These are phyloP conservation scores for Suhomyces faveliae DNA, from an alignment of 805 yeast species.

Conservation along the genomic window DNA sequence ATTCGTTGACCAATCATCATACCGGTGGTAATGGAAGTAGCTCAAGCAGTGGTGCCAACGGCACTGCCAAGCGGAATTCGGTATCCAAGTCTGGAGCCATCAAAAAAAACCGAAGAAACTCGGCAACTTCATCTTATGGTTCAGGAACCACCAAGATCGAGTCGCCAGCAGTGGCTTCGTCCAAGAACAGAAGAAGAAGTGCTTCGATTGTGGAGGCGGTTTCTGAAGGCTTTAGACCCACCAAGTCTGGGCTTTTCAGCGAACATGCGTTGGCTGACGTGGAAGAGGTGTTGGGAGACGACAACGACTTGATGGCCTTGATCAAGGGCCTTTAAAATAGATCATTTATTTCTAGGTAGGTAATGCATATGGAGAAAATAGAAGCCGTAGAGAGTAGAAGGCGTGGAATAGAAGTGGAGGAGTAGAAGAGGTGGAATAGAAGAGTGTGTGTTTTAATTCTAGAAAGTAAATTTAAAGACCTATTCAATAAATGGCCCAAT, in stretches of 20 bases:
- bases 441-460: too few species aligned
- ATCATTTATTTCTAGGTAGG: not conserved
- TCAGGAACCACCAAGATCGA: conserved; percentile 5
- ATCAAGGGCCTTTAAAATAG: conserved; percentile 24
- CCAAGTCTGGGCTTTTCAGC: conserved; percentile 73
- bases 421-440: too few species aligned
- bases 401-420: too few species aligned
- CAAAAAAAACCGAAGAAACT: conserved; percentile 5
- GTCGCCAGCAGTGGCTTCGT: conserved; percentile 5
- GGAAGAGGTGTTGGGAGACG: conserved; percentile 64
- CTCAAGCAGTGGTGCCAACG: not conserved
- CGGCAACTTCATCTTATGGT: conserved; percentile 2
- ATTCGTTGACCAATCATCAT: conserved; percentile 16
- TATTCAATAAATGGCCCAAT: too few species aligned
- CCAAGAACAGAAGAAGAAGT: conserved; percentile 49
- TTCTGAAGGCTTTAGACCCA: conserved; percentile 70
- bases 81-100: conserved; percentile 4
- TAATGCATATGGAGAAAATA: not conserved
- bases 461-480: too few species aligned
- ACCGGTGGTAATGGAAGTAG: conserved; percentile 1
- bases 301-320: conserved; percentile 44
- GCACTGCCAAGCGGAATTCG: conserved; percentile 7
- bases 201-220: conserved; percentile 74
- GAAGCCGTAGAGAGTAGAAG: too few species aligned
- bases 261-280: conserved; percentile 73